Conservation (phyloP, 805 yeast species). For the Saccharomycopsis sp. region DNA sequence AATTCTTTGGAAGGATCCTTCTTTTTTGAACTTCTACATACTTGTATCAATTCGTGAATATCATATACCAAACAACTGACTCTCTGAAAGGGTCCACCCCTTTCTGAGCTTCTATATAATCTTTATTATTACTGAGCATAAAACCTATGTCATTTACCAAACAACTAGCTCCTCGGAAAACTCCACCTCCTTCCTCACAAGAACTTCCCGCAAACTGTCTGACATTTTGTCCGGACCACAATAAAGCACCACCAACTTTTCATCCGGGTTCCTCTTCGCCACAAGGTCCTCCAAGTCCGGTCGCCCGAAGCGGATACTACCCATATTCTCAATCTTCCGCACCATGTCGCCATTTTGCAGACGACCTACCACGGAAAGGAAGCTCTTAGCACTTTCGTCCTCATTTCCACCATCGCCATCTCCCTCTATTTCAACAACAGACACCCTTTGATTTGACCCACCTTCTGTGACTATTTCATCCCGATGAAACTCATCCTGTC, state of each 20-base stretch:
- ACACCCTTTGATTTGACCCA: not conserved
- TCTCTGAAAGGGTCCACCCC: too few species aligned
- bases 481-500: slow-evolving; percentile 1
- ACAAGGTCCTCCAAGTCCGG: not conserved
- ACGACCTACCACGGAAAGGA: not conserved
- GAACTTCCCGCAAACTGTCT: slow-evolving; percentile 5
- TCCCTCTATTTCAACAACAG: not conserved
- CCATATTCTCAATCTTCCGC: not conserved
- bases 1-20: too few species aligned
- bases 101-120: too few species aligned
- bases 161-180: slow-evolving; percentile 14
- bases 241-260: slow-evolving; percentile 8
- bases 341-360: not conserved
- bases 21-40: too few species aligned
- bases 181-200: slow-evolving; percentile 1
- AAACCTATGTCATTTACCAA: too few species aligned
- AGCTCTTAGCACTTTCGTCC: not conserved
- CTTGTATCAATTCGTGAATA: too few species aligned
- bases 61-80: too few species aligned
- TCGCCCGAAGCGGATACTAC: not conserved
- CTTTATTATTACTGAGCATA: too few species aligned
- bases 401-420: not conserved
- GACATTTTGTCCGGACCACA: slow-evolving; percentile 15
- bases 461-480: not conserved
- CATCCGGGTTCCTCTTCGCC: not conserved